Evolutionary conservation across 768 basidiomycete species (phyloP), one percentile per base, ranked within the genome.

Genomic region (Gloeopeniophorella convolvens): DNA sequence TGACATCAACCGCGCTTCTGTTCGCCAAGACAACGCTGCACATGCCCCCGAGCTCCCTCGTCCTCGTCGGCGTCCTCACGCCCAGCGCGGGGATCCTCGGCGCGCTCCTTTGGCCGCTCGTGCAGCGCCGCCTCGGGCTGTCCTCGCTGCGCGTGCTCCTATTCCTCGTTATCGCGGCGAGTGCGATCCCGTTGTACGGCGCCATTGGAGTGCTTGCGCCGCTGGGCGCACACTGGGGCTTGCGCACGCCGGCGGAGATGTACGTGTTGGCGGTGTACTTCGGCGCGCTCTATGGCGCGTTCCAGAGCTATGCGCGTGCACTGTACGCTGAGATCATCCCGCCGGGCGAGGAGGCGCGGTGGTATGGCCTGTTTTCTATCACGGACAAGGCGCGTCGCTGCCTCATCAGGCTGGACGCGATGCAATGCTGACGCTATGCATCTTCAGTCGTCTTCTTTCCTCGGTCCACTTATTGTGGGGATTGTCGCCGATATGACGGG

Each of bases 391-490:
- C 82, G 59, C 3, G 68, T 60, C 32, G 28, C 32, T 36, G 40
- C 33, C 27, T 11, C 36, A 15, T 34, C 4, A 33, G 6, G n/a
- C 1, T 10, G 7, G 39, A 5, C 35, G 13, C 15, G 12, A 16
- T 32, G 11, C 15, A 18, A 33, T 23, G 36, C 37, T 42, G 20
- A 31, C 56, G 52, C 32, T 58, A 62, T 9, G 8, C 27, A 12
- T 27, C 10, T 32, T 23, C 63, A 96, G 85, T 92, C 91, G 6
- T 85, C 84, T 54, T 91, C 89, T 6, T 98, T 97, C 69, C 68
- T 97, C 3, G 95, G 95, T 0, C 95, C 95, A 3, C 71, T 93
- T 5, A 68, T 91, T 23, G 93, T 97, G 1, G 93, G 91, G 0
- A 57, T 93, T 31, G 87, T 97, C 33, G 83, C 93, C 0, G 92